Evolutionary conservation across 129 eudicot species (phyloP).

Genomic region (carrot (Daucus carota)): DH1_v3.0 NC_030381.2:21653501-21654000

Average conservation of each 20-base stretch:
- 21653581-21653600: neutral
- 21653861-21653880: neutral
- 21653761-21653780: neutral
- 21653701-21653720: constrained; percentile 6
- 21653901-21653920: neutral
- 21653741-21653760: neutral
- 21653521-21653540: neutral
- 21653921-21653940: too few relatives aligned
- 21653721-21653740: neutral
- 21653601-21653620: neutral
- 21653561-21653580: neutral
- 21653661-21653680: constrained; percentile 75
- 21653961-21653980: neutral
- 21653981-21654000: neutral
- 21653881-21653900: neutral
- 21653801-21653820: neutral
- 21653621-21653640: constrained; percentile 74
- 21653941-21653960: too few relatives aligned
- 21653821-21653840: neutral
- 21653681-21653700: constrained; percentile 10
- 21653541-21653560: neutral
- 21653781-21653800: neutral
- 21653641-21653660: constrained; percentile 79
- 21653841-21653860: neutral
- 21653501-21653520: neutral